Conservation (phyloP, 2,329 filamentous ascomycete species). For the Exophiala sp. region DNA sequence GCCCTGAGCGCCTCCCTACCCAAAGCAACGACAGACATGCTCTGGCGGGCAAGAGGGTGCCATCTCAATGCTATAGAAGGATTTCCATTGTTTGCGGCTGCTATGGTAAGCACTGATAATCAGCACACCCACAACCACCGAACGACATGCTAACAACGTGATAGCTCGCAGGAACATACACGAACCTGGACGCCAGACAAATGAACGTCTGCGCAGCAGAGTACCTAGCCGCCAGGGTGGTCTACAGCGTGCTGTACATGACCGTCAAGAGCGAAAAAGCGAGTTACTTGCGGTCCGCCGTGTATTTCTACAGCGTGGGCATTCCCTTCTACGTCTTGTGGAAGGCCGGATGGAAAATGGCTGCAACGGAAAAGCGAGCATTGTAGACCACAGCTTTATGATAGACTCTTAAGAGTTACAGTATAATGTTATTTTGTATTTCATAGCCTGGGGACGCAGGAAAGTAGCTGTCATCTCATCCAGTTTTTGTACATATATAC, state of each 20-base stretch:
- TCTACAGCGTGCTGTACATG: constrained; percentile 37
- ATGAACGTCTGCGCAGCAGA: constrained; percentile 34
- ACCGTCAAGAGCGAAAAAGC: constrained; percentile 32
- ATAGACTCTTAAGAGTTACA: too few species aligned
- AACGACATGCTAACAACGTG: background rate
- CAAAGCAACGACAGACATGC: constrained; percentile 23
- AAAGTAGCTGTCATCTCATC: constrained; percentile 25
- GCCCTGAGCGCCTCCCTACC: constrained; percentile 31
- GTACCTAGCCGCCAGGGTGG: constrained; percentile 32
- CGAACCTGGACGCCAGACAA: constrained; percentile 32
- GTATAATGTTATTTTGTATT: background rate
- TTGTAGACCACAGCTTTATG: background rate
- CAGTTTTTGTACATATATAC: constrained; percentile 7
- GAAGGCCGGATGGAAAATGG: constrained; percentile 30
- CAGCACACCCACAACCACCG: background rate
- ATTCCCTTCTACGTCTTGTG: constrained; percentile 34
- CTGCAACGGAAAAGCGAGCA: background rate
- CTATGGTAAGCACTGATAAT: constrained; percentile 31
- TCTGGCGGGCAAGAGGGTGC: constrained; percentile 32
- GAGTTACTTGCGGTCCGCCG: constrained; percentile 34
- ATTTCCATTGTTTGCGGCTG: constrained; percentile 35
- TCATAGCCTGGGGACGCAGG: constrained; percentile 18
- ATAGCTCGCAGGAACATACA: constrained; percentile 34
- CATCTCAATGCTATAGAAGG: constrained; percentile 37
- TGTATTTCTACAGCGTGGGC: constrained; percentile 35